Conservation (phyloP, 441 rosid genomes). For the Arabidopsis lyrata region DNA sequence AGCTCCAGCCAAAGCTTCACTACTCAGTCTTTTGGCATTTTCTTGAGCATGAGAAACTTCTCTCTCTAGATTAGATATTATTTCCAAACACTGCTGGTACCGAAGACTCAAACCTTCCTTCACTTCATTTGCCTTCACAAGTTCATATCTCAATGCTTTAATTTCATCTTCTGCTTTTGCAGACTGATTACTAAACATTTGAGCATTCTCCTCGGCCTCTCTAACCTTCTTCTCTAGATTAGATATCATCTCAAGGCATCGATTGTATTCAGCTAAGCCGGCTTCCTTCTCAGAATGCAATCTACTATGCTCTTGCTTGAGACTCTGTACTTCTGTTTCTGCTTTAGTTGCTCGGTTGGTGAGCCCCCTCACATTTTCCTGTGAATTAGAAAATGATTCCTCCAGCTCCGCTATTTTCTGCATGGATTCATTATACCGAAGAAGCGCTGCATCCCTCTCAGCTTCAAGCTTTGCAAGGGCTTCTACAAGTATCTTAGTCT, state of each 20-base stretch:
- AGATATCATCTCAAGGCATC: conserved; percentile 66
- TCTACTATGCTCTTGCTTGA: conserved; percentile 54
- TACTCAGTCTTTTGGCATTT: conserved; percentile 63
- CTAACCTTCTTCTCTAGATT: conserved; percentile 67
- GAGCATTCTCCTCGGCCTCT: conserved; percentile 65
- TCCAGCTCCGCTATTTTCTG: conserved; percentile 61
- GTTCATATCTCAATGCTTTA: conserved; percentile 57
- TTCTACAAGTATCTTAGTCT: conserved; percentile 61
- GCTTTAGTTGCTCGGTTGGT: conserved; percentile 54
- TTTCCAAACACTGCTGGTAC: conserved; percentile 72
- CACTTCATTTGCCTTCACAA: conserved; percentile 58
- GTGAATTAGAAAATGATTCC: conserved; percentile 46
- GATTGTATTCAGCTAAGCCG: conserved; percentile 57
- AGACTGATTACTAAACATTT: conserved; percentile 59
- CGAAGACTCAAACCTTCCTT: conserved; percentile 53
- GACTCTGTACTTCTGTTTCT: conserved; percentile 59
- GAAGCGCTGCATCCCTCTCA: conserved; percentile 63
- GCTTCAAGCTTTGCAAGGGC: conserved; percentile 61
- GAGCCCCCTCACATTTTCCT: conserved; percentile 51
- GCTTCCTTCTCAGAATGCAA: conserved; percentile 61
- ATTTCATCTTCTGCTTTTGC: conserved; percentile 76
- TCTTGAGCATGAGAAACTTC: conserved; percentile 70
- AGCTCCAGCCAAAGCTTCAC: conserved; percentile 66
- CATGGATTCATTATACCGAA: conserved; percentile 56
- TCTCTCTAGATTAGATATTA: conserved; percentile 65